Conservation (phyloP, 2,329 filamentous ascomycete genomes). For the Ceratocystiopsis brevicomis region DNA sequence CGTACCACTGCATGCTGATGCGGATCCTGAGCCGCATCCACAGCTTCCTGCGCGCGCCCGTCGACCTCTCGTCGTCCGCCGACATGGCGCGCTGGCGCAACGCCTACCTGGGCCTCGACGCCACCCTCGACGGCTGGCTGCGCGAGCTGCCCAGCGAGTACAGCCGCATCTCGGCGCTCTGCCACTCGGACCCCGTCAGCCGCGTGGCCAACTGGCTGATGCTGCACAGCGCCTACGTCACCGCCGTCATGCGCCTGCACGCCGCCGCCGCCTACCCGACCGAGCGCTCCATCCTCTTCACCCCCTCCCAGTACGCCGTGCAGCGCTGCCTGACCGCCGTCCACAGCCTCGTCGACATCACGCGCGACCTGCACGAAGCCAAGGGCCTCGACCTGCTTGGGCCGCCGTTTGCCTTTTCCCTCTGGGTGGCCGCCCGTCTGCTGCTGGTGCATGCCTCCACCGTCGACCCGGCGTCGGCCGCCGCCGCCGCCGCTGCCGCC, state of each 20-base stretch:
- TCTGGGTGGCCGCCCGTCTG: conserved; percentile 79
- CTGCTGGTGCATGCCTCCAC: conserved; percentile 83
- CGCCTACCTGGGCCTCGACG: conserved; percentile 69
- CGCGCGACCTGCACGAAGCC: conserved; percentile 58
- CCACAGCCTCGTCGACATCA: conserved; percentile 61
- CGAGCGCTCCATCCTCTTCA: conserved; percentile 71
- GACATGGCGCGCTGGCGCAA: conserved; percentile 83
- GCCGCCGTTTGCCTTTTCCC: conserved; percentile 74
- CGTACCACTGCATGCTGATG: conserved; percentile 76
- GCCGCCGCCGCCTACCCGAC: conserved; percentile 85
- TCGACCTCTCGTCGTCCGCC: conserved; percentile 64
- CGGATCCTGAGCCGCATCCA: conserved; percentile 77
- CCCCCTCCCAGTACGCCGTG: conserved; percentile 65
- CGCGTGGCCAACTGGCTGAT: conserved; percentile 76
- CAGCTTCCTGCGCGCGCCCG: conserved; percentile 68
- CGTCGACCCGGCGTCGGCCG: conserved; percentile 21
- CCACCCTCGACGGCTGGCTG: conserved; percentile 63
- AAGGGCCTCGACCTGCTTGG: conserved; percentile 62
- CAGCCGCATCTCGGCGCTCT: conserved; percentile 62
- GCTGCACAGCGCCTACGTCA: conserved; percentile 78
- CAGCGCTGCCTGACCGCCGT: conserved; percentile 70
- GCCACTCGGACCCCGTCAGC: conserved; percentile 46
- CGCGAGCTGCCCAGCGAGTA: conserved; percentile 68
- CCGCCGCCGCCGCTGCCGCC: too few species aligned
- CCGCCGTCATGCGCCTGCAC: conserved; percentile 73